These are phyloP conservation scores for Arabidopsis hybrid DNA, from an alignment of 441 rosid species.

Conservation along the genomic window DNA sequence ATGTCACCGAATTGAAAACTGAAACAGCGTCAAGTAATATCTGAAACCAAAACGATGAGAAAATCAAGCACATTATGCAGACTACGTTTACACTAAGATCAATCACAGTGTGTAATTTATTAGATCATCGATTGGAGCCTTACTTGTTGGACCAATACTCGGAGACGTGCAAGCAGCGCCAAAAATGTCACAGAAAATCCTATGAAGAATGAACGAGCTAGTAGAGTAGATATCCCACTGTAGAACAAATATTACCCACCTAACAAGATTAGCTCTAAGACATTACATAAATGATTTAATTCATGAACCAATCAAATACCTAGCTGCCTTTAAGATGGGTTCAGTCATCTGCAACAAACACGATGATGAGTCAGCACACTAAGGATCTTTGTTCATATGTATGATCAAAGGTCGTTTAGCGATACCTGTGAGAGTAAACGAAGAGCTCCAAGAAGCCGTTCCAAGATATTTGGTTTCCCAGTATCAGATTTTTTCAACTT, in stretches of 20 bases:
- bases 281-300: neutral
- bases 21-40: conserved; percentile 75
- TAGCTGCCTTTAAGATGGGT: conserved; percentile 86
- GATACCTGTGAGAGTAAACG: conserved; percentile 79
- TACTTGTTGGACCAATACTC: conserved; percentile 90
- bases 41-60: conserved; percentile 47
- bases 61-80: conserved; percentile 4
- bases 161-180: conserved; percentile 83
- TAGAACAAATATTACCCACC: neutral
- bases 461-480: conserved; percentile 74
- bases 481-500: conserved; percentile 67
- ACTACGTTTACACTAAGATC: conserved; percentile 16
- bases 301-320: conserved; percentile 45
- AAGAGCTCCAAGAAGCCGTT: conserved; percentile 77
- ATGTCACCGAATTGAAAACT: conserved; percentile 69
- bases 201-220: conserved; percentile 87
- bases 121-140: conserved; percentile 31
- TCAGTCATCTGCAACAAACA: conserved; percentile 79
- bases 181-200: conserved; percentile 73
- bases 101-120: neutral
- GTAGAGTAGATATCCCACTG: conserved; percentile 74
- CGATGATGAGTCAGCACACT: conserved; percentile 18
- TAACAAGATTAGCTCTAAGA: neutral
- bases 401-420: neutral
- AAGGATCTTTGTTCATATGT: conserved; percentile 3